phyloP scores from a whole-genome alignment of 2,329 filamentous ascomycete genomes.

The Hypoxylon rubiginosum region DNA sequence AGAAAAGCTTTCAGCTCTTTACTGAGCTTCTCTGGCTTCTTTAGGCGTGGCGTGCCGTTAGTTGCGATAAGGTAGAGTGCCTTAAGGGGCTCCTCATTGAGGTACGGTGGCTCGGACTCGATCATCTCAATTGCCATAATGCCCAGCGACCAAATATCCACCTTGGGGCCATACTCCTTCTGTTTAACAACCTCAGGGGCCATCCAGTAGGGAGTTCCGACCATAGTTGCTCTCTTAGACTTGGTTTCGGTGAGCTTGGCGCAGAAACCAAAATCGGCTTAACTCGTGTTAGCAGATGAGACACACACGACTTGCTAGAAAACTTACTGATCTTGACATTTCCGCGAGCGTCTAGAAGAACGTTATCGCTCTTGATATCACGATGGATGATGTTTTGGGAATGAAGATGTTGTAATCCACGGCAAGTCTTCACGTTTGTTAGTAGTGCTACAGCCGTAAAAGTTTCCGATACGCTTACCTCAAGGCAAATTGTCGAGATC shows the following conservation, averaged over 20 bases:
- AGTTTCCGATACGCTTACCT: slow-evolving; percentile 72
- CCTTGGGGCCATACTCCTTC: slow-evolving; percentile 98
- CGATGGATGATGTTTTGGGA: slow-evolving; percentile 97
- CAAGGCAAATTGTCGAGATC: slow-evolving; percentile 95
- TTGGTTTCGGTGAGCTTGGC: slow-evolving; percentile 98
- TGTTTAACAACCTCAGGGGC: slow-evolving; percentile 99
- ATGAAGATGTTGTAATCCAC: slow-evolving; percentile 93
- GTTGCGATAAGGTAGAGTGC: slow-evolving; percentile 97
- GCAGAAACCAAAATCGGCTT: slow-evolving; percentile 98
- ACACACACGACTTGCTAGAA: slow-evolving; percentile 2
- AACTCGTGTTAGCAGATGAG: slow-evolving; percentile 54
- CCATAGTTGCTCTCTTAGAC: slow-evolving; percentile 98
- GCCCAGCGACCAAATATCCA: slow-evolving; percentile 98
- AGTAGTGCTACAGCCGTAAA: slow-evolving; percentile 19
- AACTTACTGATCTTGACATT: slow-evolving; percentile 95
- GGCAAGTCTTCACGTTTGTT: slow-evolving; percentile 79
- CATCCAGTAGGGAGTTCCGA: slow-evolving; percentile 99
- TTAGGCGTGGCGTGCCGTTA: slow-evolving; percentile 94
- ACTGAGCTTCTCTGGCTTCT: slow-evolving; percentile 98
- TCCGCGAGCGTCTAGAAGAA: slow-evolving; percentile 91
- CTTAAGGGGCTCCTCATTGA: slow-evolving; percentile 98
- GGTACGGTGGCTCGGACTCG: slow-evolving; percentile 95
- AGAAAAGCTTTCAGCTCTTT: slow-evolving; percentile 98
- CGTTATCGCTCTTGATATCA: slow-evolving; percentile 99
- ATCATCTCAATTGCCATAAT: slow-evolving; percentile 99